Conservation (phyloP, 495 filamentous ascomycete species). For the Halenospora varia region DNA sequence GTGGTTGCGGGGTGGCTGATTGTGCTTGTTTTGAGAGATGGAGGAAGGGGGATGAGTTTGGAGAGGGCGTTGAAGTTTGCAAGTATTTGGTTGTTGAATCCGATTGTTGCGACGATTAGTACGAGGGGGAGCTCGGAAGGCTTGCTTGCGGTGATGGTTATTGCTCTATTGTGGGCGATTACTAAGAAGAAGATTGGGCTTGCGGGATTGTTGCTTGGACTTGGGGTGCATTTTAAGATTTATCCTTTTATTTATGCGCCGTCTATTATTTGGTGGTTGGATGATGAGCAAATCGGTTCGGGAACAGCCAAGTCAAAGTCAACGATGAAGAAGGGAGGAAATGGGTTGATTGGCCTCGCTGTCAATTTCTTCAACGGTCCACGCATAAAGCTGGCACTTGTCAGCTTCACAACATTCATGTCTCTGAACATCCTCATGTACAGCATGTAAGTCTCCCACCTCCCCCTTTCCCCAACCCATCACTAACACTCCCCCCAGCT, state of each 20-base stretch:
- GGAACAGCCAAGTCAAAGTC: background rate
- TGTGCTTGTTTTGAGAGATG: conserved; percentile 50
- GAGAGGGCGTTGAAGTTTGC: conserved; percentile 64
- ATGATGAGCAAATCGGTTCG: conserved; percentile 39
- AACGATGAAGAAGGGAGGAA: conserved; percentile 9
- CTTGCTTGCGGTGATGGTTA: conserved; percentile 76
- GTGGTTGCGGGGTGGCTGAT: conserved; percentile 86
- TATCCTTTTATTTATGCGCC: conserved; percentile 94
- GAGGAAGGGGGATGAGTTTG: conserved; percentile 27
- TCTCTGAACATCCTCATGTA: conserved; percentile 76
- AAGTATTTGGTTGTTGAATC: conserved; percentile 88
- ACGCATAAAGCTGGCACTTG: conserved; percentile 56
- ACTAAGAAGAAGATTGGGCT: conserved; percentile 51
- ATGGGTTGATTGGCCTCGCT: conserved; percentile 20
- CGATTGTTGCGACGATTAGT: conserved; percentile 96
- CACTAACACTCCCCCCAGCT: conserved; percentile 36
- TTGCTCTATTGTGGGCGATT: conserved; percentile 77
- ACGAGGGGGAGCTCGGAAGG: conserved; percentile 93
- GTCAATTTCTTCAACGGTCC: conserved; percentile 56
- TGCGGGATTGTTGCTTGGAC: conserved; percentile 72
- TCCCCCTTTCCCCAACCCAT: background rate
- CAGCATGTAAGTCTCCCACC: conserved; percentile 46
- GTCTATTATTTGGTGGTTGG: conserved; percentile 86
- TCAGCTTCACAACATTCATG: conserved; percentile 67
- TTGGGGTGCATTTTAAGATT: conserved; percentile 95